A percentile compares a stretch with the other conserved stretches of the same genome.
Conservation (phyloP, 768 basidiomycete genomes). For the Boletus patriciae region DNA sequence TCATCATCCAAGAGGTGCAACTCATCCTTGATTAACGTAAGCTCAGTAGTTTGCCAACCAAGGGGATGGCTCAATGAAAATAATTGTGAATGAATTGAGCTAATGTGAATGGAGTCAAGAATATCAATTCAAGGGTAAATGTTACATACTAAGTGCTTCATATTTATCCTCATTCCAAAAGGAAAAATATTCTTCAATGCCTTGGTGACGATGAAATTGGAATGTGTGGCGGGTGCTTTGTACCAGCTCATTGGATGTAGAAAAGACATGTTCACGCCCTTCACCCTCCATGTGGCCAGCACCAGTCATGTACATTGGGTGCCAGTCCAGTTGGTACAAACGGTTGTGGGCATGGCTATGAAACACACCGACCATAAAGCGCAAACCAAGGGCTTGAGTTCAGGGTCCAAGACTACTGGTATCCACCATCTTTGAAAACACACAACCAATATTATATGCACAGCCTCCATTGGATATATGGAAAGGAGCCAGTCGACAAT, state of each 20-base stretch:
- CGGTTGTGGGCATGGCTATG: constrained; percentile 6
- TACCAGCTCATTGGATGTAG: not conserved
- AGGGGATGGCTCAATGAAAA: no score
- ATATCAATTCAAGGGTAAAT: no score
- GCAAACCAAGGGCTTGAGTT: not conserved
- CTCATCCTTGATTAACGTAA: no score
- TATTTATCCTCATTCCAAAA: constrained; percentile 10
- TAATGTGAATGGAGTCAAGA: no score
- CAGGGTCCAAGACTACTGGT: not conserved
- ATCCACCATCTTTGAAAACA: not conserved
- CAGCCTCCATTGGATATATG: constrained; percentile 1
- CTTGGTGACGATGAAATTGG: not conserved
- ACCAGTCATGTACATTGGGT: constrained; percentile 1
- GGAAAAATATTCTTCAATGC: not conserved
- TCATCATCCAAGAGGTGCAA: no score
- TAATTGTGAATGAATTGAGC: no score
- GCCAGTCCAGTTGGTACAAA: not conserved
- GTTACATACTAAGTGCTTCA: not conserved
- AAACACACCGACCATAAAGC: not conserved
- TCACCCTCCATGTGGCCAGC: not conserved
- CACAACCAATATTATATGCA: not conserved
- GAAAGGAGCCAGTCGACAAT: not conserved
- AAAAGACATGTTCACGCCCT: constrained; percentile 5
- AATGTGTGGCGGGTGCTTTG: not conserved
- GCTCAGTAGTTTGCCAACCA: no score